phyloP scores from a whole-genome alignment of 768 basidiomycete species.

The Tylopilus felleus region DNA sequence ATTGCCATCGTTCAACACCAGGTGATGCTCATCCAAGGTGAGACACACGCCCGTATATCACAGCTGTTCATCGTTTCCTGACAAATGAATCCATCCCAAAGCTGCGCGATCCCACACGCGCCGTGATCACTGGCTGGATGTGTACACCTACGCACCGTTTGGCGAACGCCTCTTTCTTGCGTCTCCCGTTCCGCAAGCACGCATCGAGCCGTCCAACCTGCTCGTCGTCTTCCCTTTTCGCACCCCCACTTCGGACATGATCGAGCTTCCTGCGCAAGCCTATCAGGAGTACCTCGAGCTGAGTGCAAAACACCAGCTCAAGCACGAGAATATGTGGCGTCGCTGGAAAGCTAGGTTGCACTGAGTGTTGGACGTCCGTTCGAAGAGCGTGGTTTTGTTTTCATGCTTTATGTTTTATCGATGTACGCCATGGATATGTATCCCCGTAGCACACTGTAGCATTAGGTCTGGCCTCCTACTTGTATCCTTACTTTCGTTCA shows the following conservation, averaged over 20 bases:
- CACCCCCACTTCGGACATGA: conserved; percentile 46
- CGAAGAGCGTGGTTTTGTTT: neutral
- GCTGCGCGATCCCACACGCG: conserved; percentile 54
- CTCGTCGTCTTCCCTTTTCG: conserved; percentile 49
- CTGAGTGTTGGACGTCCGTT: conserved; percentile 1
- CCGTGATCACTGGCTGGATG: conserved; percentile 60
- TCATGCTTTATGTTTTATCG: conserved; percentile 1
- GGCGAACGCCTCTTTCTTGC: conserved; percentile 66
- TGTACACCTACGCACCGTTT: conserved; percentile 61
- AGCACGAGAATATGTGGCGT: conserved; percentile 58
- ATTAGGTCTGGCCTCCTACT: conserved; percentile 10
- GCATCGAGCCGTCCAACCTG: conserved; percentile 58
- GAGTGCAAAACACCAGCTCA: conserved; percentile 48
- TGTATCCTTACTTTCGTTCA: conserved; percentile 18
- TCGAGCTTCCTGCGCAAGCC: conserved; percentile 60
- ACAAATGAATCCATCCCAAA: conserved; percentile 22
- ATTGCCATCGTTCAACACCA: conserved; percentile 67
- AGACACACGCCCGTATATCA: conserved; percentile 1
- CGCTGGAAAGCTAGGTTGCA: conserved; percentile 38
- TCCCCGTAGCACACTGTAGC: conserved; percentile 18
- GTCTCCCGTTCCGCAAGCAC: conserved; percentile 54
- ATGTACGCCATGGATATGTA: conserved; percentile 5
- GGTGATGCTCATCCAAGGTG: conserved; percentile 69
- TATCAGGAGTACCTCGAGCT: conserved; percentile 57
- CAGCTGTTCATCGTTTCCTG: neutral